These are phyloP conservation scores for Trichoderma sp. DNA, from an alignment of 2,329 filamentous ascomycete genomes.

Conservation along the genomic window DNA sequence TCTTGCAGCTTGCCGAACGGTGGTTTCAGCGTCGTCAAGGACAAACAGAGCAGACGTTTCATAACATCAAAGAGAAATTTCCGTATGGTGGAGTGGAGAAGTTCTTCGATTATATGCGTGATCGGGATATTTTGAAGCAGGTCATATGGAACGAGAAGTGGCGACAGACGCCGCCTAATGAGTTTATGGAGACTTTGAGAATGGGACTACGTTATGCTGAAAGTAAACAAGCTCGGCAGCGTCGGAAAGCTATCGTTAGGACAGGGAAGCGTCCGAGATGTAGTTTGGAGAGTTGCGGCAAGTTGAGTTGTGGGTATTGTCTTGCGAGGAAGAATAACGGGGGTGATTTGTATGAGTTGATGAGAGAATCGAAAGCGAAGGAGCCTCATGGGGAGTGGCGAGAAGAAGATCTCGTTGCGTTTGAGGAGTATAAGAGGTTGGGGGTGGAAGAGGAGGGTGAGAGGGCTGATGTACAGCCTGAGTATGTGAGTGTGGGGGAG, in stretches of 20 bases:
- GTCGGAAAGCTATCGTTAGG: neutral
- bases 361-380: neutral
- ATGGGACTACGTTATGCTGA: neutral
- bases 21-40: neutral
- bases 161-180: neutral
- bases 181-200: neutral
- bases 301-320: neutral
- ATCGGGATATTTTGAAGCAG: neutral
- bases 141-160: neutral
- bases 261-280: neutral
- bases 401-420: neutral
- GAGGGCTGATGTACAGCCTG: neutral
- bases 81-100: neutral
- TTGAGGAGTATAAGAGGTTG: neutral
- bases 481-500: conserved; percentile 9
- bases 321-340: neutral
- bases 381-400: neutral
- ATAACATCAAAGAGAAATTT: neutral
- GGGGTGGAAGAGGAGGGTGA: neutral
- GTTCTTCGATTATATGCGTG: neutral
- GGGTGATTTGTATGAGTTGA: neutral
- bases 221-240: too few species aligned
- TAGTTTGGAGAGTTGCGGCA: neutral
- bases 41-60: neutral
- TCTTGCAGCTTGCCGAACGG: neutral